Evolutionary conservation across 768 basidiomycete genomes (phyloP).

Genomic region (Tylopilus vinaceipallidus): DNA sequence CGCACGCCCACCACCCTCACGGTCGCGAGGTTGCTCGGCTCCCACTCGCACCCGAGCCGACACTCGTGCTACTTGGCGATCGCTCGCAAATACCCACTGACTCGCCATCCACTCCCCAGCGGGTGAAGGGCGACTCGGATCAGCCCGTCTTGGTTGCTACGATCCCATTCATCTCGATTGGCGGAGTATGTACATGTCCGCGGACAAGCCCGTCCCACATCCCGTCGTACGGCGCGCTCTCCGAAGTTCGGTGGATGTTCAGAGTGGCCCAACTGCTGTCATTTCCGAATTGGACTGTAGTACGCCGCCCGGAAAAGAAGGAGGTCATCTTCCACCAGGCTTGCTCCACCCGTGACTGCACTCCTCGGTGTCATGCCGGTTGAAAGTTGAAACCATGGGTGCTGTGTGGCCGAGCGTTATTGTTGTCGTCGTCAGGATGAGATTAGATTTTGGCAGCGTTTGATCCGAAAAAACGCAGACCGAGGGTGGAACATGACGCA

Average conservation of each 20-base stretch:
- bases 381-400: not conserved
- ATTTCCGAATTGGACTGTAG: not conserved
- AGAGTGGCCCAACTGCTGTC: not conserved
- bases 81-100: not conserved
- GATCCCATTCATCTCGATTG: not conserved
- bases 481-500: conserved; percentile 27
- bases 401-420: not conserved
- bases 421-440: conserved; percentile 14
- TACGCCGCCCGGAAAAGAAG: too few relatives aligned
- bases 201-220: not conserved
- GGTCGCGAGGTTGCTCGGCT: not conserved
- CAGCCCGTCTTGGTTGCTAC: not conserved
- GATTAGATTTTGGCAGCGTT: conserved; percentile 24
- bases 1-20: not conserved
- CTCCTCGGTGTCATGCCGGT: not conserved
- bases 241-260: not conserved
- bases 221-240: not conserved
- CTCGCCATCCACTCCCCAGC: not conserved
- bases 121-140: not conserved
- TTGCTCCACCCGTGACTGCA: not conserved
- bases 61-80: not conserved
- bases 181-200: not conserved
- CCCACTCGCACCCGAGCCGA: not conserved
- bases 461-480: conserved; percentile 25
- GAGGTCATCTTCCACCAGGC: not conserved